These are phyloP conservation scores for Zanthoxylum bungeanum DNA, from an alignment of 345 rosid species.

Conservation along the genomic window DNA sequence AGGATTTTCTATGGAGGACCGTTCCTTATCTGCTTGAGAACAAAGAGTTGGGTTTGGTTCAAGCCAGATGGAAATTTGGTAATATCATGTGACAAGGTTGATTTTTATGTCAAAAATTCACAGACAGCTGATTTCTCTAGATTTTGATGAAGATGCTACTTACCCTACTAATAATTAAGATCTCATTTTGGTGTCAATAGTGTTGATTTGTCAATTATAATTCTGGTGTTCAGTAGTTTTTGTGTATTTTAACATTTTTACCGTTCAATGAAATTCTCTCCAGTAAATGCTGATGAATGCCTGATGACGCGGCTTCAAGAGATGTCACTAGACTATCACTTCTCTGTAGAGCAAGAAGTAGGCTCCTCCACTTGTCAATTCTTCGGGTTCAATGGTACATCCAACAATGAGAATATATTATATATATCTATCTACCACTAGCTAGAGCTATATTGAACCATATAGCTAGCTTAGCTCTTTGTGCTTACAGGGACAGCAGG, in stretches of 20 bases:
- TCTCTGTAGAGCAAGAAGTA: slow-evolving; percentile 51
- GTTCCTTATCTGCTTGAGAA: slow-evolving; percentile 28
- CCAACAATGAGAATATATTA: background rate
- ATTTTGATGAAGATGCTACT: background rate
- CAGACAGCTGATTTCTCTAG: background rate
- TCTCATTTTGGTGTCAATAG: background rate
- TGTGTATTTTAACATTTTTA: background rate
- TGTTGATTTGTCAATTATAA: no score
- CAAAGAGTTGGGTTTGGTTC: slow-evolving; percentile 33
- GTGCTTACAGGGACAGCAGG: slow-evolving; percentile 43
- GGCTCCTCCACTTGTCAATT: slow-evolving; percentile 56
- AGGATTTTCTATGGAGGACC: slow-evolving; percentile 30
- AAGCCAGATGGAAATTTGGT: slow-evolving; percentile 37
- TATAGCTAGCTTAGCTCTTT: background rate
- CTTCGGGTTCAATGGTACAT: slow-evolving; percentile 52
- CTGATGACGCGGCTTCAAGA: slow-evolving; percentile 54
- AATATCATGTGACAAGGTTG: background rate
- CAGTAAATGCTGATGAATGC: slow-evolving; percentile 55
- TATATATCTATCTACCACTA: background rate
- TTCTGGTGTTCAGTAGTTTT: background rate
- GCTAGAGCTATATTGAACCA: background rate
- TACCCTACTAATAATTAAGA: background rate
- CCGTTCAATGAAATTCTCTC: background rate
- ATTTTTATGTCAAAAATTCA: background rate
- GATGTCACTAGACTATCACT: slow-evolving; percentile 57